phyloP scores from a whole-genome alignment of 2,329 filamentous ascomycete species.

The Elsinoe fawcettii region DNA sequence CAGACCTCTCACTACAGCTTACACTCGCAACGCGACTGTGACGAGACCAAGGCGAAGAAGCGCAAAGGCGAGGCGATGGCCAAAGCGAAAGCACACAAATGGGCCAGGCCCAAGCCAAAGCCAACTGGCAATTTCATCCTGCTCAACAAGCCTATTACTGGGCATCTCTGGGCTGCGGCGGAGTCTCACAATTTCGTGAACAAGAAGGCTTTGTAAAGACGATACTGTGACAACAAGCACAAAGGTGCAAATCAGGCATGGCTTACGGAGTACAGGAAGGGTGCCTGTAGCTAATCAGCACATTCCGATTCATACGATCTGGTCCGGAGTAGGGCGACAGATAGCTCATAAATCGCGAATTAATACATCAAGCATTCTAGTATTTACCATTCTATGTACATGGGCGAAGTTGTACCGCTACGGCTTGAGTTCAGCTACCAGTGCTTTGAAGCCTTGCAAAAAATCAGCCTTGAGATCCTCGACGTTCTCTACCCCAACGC shows the following conservation, averaged over 20 bases:
- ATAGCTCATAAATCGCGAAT: no score
- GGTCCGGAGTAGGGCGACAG: background rate
- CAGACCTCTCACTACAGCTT: background rate
- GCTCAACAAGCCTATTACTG: background rate
- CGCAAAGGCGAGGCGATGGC: background rate
- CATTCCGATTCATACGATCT: no score
- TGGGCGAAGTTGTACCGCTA: background rate
- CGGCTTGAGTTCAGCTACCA: slow-evolving; percentile 28
- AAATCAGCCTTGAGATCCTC: slow-evolving; percentile 77
- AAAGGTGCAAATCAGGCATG: no score
- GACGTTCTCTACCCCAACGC: slow-evolving; percentile 77
- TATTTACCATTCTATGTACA: background rate
- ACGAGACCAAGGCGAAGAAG: background rate
- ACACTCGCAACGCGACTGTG: background rate
- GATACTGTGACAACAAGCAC: no score
- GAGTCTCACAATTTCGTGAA: background rate
- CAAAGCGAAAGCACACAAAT: background rate
- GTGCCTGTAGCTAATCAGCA: no score
- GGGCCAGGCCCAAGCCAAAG: background rate
- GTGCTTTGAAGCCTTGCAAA: slow-evolving; percentile 53
- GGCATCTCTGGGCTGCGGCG: background rate
- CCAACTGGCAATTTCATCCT: background rate
- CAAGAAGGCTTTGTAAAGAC: background rate
- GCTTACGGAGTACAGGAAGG: no score
- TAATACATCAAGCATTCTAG: background rate